Base-by-base conservation (phyloP, 495 filamentous ascomycete genomes). In the Trichoderma orchidacearum region DNA sequence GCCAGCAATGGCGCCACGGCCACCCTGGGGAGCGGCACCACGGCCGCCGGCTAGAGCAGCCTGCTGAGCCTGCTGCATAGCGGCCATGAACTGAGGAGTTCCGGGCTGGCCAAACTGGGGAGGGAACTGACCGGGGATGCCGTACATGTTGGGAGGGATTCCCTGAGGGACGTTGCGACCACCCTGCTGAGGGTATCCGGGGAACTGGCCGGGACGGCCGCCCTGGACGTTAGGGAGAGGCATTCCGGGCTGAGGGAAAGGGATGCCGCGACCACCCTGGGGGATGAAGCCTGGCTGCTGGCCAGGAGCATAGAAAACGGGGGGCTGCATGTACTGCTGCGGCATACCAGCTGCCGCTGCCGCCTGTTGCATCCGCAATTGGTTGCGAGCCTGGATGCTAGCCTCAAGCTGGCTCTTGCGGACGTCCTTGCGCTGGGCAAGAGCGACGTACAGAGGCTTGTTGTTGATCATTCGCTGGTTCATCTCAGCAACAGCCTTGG, bases 361-460 rank as follows among this genome's bases (percentile, higher is more conserved):
- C 63, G 89, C 86, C 75, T 99, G 93, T 77, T 97, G 94, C 84
- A 96, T 91, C 62, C 94, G 84, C 67, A 96, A 84, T 72, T 93
- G 90, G 79, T 97, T 97, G 69, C 93, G 90, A 70, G 92, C 91
- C 77, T 97, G 94, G 69, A 99, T 97, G 78, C 89, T 96, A 61
- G 92, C 91, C 78, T 99, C 93, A 62, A 99, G 85, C 73, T 97
- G 93, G 75, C 80, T 94, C 81, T 96, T 93, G 72, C 93, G 90
- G 63, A 97, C 90, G 73, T 99, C 93, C 83, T 99, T 99, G 70
- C 94, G 90, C 81, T 97, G 94, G 55, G 93, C 93, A 50, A 99
- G 81, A 58, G 93, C 94, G 66, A 99, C 93, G 65, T 97, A 99
- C 54, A 99, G 82, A 36, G 93, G 93, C 83, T 99, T 99, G 75